A percentile compares a stretch with the other conserved stretches of the same genome.
Conservation (phyloP, 2,329 filamentous ascomycete species). For the Achaetomium macrosporum region DNA sequence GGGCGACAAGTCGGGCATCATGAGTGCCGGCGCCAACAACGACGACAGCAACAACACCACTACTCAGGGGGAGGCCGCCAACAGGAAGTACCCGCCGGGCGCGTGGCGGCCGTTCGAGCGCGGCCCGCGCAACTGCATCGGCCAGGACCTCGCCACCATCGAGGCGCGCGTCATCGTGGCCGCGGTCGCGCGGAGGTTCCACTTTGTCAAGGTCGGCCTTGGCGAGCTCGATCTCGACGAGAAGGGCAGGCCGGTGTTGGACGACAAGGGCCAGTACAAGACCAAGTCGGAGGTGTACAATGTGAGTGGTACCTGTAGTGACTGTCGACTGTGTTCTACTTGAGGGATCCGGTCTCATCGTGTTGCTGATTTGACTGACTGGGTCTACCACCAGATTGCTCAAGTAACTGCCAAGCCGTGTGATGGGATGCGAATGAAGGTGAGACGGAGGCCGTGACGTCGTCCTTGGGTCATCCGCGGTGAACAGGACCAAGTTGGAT, state of each 20-base stretch:
- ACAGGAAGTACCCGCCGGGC: conserved; percentile 26
- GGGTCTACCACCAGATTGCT: conserved; percentile 15
- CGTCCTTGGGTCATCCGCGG: too few species aligned
- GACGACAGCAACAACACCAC: conserved; percentile 1
- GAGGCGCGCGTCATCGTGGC: conserved; percentile 30
- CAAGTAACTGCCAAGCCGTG: conserved; percentile 28
- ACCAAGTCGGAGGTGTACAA: conserved; percentile 26
- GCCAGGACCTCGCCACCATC: conserved; percentile 45
- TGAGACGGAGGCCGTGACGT: conserved; percentile 17
- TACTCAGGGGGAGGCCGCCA: not conserved
- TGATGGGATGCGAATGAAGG: conserved; percentile 26
- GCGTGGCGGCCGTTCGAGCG: conserved; percentile 50
- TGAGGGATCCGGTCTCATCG: not conserved
- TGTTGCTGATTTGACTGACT: conserved; percentile 1
- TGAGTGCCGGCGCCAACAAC: conserved; percentile 11
- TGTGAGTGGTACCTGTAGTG: conserved; percentile 18
- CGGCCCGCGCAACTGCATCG: conserved; percentile 49
- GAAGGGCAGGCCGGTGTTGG: conserved; percentile 18
- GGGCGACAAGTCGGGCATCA: conserved; percentile 25
- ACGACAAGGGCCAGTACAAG: conserved; percentile 25
- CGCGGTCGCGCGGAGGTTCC: conserved; percentile 26
- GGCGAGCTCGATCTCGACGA: conserved; percentile 27
- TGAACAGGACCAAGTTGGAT: not conserved
- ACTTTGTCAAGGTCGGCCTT: conserved; percentile 30
- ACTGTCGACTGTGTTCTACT: not conserved